Evolutionary conservation across 805 yeast species (phyloP).

Genomic region (Candida germanica): DNA sequence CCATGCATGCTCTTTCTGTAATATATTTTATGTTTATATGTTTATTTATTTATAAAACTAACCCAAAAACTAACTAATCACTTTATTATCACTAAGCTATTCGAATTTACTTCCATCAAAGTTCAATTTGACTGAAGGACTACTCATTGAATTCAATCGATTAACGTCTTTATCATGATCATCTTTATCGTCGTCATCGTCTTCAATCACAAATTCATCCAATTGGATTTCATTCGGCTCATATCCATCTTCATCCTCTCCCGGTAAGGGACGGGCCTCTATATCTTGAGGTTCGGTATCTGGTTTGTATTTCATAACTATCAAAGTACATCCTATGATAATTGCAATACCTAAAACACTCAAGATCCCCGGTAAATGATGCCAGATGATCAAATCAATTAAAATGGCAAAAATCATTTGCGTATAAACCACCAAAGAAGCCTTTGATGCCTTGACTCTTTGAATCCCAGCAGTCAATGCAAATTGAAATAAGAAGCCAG

Average conservation of each 20-base stretch:
- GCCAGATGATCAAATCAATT: conserved; percentile 72
- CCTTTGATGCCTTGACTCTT: conserved; percentile 72
- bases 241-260: conserved; percentile 9
- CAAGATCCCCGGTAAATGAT: conserved; percentile 66
- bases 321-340: conserved; percentile 62
- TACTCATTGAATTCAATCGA: conserved; percentile 1
- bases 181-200: conserved; percentile 17
- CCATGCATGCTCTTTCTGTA: too few relatives aligned
- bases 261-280: conserved; percentile 8
- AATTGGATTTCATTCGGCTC: conserved; percentile 21
- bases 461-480: conserved; percentile 79
- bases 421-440: conserved; percentile 71
- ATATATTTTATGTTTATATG: too few relatives aligned
- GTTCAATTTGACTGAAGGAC: conserved; percentile 1
- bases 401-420: conserved; percentile 74
- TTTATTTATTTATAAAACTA: too few relatives aligned
- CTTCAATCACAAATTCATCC: conserved; percentile 27
- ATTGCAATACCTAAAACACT: conserved; percentile 67
- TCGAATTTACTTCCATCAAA: too few relatives aligned
- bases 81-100: too few relatives aligned
- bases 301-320: conserved; percentile 35
- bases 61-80: too few relatives aligned
- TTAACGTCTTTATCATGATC: not conserved
- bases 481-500: conserved; percentile 83
- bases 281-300: conserved; percentile 6